These are phyloP conservation scores for Corynascus novoguineensis DNA, from an alignment of 495 filamentous ascomycete genomes.

Conservation along the genomic window DNA sequence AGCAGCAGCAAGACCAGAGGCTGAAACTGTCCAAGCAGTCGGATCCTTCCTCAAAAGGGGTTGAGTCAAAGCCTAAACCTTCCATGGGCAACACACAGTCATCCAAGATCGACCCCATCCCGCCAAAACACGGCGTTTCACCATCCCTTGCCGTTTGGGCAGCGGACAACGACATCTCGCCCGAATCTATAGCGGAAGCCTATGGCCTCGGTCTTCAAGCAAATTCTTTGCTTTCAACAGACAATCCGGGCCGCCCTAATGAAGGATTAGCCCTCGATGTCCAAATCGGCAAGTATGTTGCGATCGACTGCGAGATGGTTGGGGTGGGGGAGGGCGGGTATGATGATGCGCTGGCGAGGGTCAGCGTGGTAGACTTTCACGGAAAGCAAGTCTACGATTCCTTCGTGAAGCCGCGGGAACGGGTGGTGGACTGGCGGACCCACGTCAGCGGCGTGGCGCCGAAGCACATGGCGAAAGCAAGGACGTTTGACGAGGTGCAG, in stretches of 20 bases:
- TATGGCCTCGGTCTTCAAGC: constrained; percentile 44
- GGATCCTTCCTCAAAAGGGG: neutral
- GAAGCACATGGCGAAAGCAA: constrained; percentile 60
- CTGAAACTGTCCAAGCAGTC: neutral
- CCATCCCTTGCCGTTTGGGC: constrained; percentile 44
- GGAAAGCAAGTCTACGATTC: constrained; percentile 86
- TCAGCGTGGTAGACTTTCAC: constrained; percentile 88
- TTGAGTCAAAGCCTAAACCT: neutral
- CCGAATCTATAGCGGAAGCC: constrained; percentile 55
- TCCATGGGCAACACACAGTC: constrained; percentile 38
- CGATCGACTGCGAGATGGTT: constrained; percentile 98
- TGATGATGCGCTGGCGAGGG: constrained; percentile 67
- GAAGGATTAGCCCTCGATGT: constrained; percentile 42
- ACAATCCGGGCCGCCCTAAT: constrained; percentile 38
- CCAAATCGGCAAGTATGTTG: constrained; percentile 77
- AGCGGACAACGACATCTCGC: constrained; percentile 55
- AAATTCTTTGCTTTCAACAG: constrained; percentile 23
- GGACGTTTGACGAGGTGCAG: constrained; percentile 70
- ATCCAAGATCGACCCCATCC: constrained; percentile 27
- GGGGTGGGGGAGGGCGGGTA: constrained; percentile 71
- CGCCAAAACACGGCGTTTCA: constrained; percentile 22
- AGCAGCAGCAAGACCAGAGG: constrained; percentile 2
- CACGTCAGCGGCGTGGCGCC: constrained; percentile 73
- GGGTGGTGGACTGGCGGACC: constrained; percentile 84
- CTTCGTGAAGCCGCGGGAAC: constrained; percentile 71